These are phyloP conservation scores for Fusarium goolgardi DNA, from an alignment of 2,329 filamentous ascomycete genomes.

Conservation along the genomic window DNA sequence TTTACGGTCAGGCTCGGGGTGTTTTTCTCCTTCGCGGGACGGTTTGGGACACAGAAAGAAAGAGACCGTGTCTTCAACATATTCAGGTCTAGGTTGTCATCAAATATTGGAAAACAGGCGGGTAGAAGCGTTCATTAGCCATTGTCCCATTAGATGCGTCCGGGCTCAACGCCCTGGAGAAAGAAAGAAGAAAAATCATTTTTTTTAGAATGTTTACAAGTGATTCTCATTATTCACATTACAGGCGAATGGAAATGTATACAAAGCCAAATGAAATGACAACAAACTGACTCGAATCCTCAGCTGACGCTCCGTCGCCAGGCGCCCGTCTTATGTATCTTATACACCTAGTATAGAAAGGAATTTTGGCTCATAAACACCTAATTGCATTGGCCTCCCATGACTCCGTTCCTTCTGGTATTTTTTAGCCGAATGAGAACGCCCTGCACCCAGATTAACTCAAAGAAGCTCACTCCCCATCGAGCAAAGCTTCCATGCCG, in stretches of 20 bases:
- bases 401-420: constrained; percentile 41
- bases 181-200: constrained; percentile 28
- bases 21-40: constrained; percentile 26
- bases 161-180: constrained; percentile 50
- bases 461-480: constrained; percentile 53
- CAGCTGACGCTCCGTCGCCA: neutral
- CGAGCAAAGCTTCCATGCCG: constrained; percentile 59
- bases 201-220: neutral
- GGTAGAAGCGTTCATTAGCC: constrained; percentile 34
- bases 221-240: neutral
- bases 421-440: constrained; percentile 43
- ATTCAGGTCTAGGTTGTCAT: constrained; percentile 43
- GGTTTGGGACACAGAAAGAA: constrained; percentile 33
- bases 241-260: neutral
- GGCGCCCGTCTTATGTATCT: constrained; percentile 25
- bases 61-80: constrained; percentile 50
- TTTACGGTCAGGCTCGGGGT: constrained; percentile 17
- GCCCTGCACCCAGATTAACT: constrained; percentile 29
- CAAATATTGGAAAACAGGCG: constrained; percentile 30
- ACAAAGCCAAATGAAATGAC: neutral
- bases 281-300: constrained; percentile 4
- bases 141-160: constrained; percentile 44
- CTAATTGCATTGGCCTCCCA: constrained; percentile 19
- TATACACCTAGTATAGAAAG: constrained; percentile 23
- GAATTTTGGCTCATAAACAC: constrained; percentile 12